A percentile compares a stretch with the other conserved stretches of the same genome.
Conservation (phyloP, 148 eudicot species). For the Nepenthes mirabilis region DNA sequence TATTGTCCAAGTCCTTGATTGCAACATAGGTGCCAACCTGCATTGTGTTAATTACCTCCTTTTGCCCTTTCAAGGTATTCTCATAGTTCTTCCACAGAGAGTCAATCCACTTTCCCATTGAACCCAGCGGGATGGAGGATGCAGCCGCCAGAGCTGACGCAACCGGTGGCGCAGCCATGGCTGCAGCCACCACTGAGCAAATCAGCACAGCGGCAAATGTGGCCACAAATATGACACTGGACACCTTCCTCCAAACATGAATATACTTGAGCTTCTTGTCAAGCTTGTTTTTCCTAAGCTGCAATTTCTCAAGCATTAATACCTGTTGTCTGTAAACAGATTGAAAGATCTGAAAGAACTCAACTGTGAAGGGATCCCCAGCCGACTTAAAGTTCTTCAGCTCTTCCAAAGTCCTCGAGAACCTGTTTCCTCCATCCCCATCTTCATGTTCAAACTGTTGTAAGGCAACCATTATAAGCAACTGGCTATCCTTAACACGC, state of each 20-base stretch:
- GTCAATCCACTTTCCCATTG: constrained; percentile 94
- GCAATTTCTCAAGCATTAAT: constrained; percentile 72
- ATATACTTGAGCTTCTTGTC: constrained; percentile 74
- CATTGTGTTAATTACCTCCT: constrained; percentile 78
- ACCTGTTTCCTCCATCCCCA: constrained; percentile 31
- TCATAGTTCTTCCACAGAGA: constrained; percentile 81
- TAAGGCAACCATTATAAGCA: constrained; percentile 72
- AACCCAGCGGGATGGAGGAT: constrained; percentile 65
- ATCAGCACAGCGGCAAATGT: constrained; percentile 87
- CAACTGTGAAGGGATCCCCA: constrained; percentile 84
- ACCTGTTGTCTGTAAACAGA: constrained; percentile 71
- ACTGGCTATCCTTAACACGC: constrained; percentile 59
- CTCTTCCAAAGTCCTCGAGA: constrained; percentile 54
- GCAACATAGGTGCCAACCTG: constrained; percentile 81
- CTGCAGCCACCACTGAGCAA: constrained; percentile 96
- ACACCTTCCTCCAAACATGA: constrained; percentile 88
- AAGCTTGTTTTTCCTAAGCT: constrained; percentile 60
- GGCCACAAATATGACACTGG: constrained; percentile 67
- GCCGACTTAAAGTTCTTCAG: constrained; percentile 60
- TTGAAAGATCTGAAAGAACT: constrained; percentile 67
- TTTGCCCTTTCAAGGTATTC: constrained; percentile 76
- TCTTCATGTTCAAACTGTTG: constrained; percentile 75
- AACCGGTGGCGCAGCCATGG: constrained; percentile 78
- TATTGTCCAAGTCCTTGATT: constrained; percentile 82
- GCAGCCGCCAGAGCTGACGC: constrained; percentile 90